These are phyloP conservation scores for Solidago caesia DNA, from an alignment of 129 eudicot species.

Conservation along the genomic window DNA sequence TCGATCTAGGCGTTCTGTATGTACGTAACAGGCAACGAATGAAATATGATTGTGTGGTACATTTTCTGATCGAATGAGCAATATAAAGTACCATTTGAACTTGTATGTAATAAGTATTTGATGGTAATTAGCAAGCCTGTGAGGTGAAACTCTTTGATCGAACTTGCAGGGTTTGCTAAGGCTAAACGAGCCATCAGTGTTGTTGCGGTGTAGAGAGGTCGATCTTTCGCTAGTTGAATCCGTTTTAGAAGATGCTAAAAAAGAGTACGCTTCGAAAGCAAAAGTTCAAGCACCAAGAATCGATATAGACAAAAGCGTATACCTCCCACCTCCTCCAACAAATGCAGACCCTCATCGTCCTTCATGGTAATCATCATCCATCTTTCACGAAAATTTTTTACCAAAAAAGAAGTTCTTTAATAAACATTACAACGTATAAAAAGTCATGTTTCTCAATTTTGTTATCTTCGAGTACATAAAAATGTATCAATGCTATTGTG, in stretches of 20 bases:
- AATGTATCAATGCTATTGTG: too few relatives aligned
- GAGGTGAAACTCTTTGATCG: not conserved
- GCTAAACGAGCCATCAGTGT: slow-evolving; percentile 62
- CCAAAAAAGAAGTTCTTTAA: not conserved
- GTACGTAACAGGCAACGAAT: too few relatives aligned
- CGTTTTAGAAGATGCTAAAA: slow-evolving; percentile 53
- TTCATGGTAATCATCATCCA: slow-evolving; percentile 49
- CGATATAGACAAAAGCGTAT: slow-evolving; percentile 44
- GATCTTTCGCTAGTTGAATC: slow-evolving; percentile 52
- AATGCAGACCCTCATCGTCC: slow-evolving; percentile 45
- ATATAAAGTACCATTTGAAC: too few relatives aligned
- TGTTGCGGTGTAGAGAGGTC: slow-evolving; percentile 63
- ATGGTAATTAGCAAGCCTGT: too few relatives aligned
- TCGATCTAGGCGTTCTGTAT: too few relatives aligned
- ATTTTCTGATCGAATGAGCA: too few relatives aligned
- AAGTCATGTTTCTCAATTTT: not conserved
- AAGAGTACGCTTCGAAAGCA: slow-evolving; percentile 51
- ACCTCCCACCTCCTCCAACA: slow-evolving; percentile 71
- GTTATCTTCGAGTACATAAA: not conserved
- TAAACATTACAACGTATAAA: not conserved
- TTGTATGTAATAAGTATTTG: too few relatives aligned
- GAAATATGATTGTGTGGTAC: too few relatives aligned
- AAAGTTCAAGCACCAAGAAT: slow-evolving; percentile 46
- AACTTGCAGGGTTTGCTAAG: slow-evolving; percentile 55
- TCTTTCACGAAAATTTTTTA: not conserved